phyloP scores from a whole-genome alignment of 164 flowering plant genomes.

The Berberis vulgaris region DNA sequence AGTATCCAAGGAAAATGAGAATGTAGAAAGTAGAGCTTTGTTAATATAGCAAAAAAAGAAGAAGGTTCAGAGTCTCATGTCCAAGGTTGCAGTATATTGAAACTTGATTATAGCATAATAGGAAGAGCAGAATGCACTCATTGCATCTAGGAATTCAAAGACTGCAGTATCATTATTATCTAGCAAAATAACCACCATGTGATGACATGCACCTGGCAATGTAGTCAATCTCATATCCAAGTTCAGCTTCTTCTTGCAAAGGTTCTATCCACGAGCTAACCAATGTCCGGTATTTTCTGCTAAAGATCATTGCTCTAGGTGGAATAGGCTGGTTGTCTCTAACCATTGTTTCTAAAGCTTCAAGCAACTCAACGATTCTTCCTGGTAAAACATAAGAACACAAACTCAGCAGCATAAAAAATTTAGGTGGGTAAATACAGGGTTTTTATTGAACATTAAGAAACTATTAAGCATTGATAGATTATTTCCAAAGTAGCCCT shows the following conservation, averaged over 20 bases:
- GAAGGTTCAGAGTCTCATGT: too few species aligned
- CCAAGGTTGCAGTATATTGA: too few species aligned
- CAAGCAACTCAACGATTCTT: constrained; percentile 75
- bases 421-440: neutral
- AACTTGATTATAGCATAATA: neutral
- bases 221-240: constrained; percentile 92
- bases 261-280: constrained; percentile 99
- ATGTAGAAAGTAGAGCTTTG: too few species aligned
- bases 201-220: constrained; percentile 58
- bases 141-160: neutral
- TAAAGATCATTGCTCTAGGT: constrained; percentile 92
- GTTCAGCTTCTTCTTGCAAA: constrained; percentile 94
- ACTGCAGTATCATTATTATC: neutral
- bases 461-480: neutral
- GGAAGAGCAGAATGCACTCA: neutral
- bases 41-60: too few species aligned
- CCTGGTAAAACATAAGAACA: constrained; percentile 38
- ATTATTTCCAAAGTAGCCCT: neutral
- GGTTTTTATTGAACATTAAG: neutral
- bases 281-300: constrained; percentile 82
- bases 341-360: constrained; percentile 91
- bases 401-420: constrained; percentile 12
- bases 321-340: constrained; percentile 83
- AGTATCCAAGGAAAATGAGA: too few species aligned
- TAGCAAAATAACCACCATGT: neutral